Base-by-base conservation (phyloP, 2,329 filamentous ascomycete species). In the Arthroderma sp. region DNA sequence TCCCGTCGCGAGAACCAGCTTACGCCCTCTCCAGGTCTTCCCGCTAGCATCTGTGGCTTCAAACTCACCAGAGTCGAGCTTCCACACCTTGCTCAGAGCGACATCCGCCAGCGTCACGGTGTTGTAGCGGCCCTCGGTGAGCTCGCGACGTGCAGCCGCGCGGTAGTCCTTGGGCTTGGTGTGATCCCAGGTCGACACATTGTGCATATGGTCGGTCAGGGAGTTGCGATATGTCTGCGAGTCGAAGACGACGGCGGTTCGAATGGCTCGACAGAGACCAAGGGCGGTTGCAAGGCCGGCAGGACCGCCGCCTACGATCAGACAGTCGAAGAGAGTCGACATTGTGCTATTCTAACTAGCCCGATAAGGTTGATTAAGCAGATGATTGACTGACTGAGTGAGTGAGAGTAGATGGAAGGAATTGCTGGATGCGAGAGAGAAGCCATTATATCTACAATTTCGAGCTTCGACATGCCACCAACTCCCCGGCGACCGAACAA, bases 1-100 rank as follows among this genome's bases (percentile, higher is more conserved):
- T 0, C 82, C 82, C 0, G 71, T 80, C 0, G 79, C 81, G 0
- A 85, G 66, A 0, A 81, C 75, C 1, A 85, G 56, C 59, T 80
- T 83, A 51, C 71, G 71, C 0, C 80, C 80, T 8, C 66, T 61
- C 62, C 76, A 83, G 0, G 62, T 64, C 1, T 66, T 63, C 0
- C 77, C 79, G 0, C 68, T 37, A 0, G 65, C 68, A 59, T 81
- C 80, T 2, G 60, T 63, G 8, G 70, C 67, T 58, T 73, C 66
- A 58, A 76, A 77, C 2, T 47, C 60, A 4, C 65, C 61, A 7
- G 64, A 60, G 28, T 58, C 43, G 13, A 61, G 61, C 33, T 65
- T 60, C 44, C 57, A 49, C 7, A 56, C 35, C 6, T 23, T 56
- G 15, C 17, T 23, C 49, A 62, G 51, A 8, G 31, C 54, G 7